Percentiles rank a stretch among this genome's conserved stretches.
Conservation (phyloP, 2,329 filamentous ascomycete genomes). For the Alternaria atra region DNA sequence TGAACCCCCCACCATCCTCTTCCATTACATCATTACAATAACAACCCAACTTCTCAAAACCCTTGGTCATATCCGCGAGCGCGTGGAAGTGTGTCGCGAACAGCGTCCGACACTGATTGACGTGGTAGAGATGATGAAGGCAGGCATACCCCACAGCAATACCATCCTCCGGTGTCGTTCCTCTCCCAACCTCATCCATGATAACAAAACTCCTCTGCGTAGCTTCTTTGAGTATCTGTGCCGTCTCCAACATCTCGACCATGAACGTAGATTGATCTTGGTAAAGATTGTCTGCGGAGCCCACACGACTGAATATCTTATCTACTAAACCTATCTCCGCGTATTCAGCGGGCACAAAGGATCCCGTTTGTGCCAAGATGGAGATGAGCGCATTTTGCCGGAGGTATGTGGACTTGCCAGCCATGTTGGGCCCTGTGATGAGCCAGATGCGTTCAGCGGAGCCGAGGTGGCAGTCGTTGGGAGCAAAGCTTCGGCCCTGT, state of each 20-base stretch:
- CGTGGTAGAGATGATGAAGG: constrained; percentile 80
- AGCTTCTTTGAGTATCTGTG: constrained; percentile 84
- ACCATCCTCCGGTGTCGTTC: constrained; percentile 93
- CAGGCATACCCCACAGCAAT: constrained; percentile 89
- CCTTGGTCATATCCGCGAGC: constrained; percentile 77
- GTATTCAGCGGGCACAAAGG: constrained; percentile 88
- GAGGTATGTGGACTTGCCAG: constrained; percentile 93
- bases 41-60: constrained; percentile 68
- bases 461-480: constrained; percentile 87
- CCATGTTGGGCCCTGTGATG: constrained; percentile 94
- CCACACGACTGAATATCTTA: constrained; percentile 86
- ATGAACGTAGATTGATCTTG: constrained; percentile 97
- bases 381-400: constrained; percentile 95
- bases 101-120: constrained; percentile 80
- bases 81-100: constrained; percentile 97
- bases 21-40: constrained; percentile 94
- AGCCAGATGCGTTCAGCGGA: constrained; percentile 75
- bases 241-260: constrained; percentile 99
- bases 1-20: constrained; percentile 69
- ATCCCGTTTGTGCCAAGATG: constrained; percentile 90
- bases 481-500: constrained; percentile 81
- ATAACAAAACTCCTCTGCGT: constrained; percentile 87
- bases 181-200: constrained; percentile 97
- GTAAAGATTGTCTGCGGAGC: constrained; percentile 94
- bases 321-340: constrained; percentile 93